Conservation (phyloP, 1,284 basidiomycete species). For the Porphyrellus sp. region DNA sequence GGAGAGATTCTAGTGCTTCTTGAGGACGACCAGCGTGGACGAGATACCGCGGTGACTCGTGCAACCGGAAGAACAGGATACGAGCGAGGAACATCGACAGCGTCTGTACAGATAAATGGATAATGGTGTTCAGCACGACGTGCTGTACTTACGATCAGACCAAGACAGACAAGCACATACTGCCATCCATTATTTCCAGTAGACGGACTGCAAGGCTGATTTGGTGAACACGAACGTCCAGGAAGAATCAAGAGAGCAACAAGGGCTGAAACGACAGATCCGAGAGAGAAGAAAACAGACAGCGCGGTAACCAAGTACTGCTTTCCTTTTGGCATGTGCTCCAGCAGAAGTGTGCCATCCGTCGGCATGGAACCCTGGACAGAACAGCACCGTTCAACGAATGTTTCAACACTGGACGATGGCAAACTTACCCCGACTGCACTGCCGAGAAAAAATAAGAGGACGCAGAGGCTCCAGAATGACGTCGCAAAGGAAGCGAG, state of each 20-base stretch:
- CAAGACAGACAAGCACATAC: constrained; percentile 72
- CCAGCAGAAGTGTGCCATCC: constrained; percentile 90
- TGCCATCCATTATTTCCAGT: constrained; percentile 84
- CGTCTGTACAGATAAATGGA: constrained; percentile 52
- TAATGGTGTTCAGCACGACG: neutral
- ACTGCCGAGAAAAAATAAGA: constrained; percentile 86
- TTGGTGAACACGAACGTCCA: constrained; percentile 61
- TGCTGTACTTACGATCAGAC: constrained; percentile 58
- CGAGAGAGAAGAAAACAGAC: constrained; percentile 94
- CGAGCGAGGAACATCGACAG: constrained; percentile 83
- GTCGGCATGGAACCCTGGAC: constrained; percentile 90
- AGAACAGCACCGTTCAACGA: constrained; percentile 5
- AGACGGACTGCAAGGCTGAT: constrained; percentile 58
- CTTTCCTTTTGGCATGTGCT: constrained; percentile 89
- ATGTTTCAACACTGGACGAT: neutral
- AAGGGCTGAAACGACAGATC: constrained; percentile 80
- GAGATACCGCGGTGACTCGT: constrained; percentile 91
- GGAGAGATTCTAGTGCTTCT: constrained; percentile 80
- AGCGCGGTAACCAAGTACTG: constrained; percentile 92
- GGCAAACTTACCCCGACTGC: constrained; percentile 69
- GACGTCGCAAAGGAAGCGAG: constrained; percentile 74
- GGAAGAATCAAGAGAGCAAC: constrained; percentile 80
- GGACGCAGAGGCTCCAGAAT: constrained; percentile 70
- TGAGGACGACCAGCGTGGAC: constrained; percentile 78
- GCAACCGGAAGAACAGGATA: constrained; percentile 84